Conservation (phyloP, 129 eudicot genomes). For the Solidago caesia region DNA sequence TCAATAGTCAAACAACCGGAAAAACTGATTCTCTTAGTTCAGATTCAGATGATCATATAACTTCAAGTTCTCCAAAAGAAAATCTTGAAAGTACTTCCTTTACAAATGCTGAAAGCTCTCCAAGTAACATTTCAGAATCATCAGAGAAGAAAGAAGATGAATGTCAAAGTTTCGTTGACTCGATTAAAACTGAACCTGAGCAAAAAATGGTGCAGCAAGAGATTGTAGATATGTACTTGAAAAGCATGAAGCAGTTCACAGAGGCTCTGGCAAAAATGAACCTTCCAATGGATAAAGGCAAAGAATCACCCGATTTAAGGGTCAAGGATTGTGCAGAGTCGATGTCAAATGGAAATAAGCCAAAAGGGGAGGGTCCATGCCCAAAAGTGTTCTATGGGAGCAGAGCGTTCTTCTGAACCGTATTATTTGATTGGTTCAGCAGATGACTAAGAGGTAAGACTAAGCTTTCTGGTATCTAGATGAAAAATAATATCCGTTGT, state of each 20-base stretch:
- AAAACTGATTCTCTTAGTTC: slow-evolving; percentile 12
- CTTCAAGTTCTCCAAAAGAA: slow-evolving; percentile 18
- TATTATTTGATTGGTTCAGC: slow-evolving; percentile 22
- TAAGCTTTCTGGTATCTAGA: slow-evolving; percentile 15
- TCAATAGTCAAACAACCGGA: slow-evolving; percentile 18
- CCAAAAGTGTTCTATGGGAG: slow-evolving; percentile 53
- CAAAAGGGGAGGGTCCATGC: slow-evolving; percentile 34
- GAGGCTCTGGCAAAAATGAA: slow-evolving; percentile 50
- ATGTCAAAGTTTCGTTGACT: slow-evolving; percentile 10
- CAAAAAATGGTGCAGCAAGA: slow-evolving; percentile 47
- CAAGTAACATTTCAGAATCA: slow-evolving; percentile 20
- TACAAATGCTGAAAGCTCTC: slow-evolving; percentile 3
- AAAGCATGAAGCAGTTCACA: slow-evolving; percentile 54
- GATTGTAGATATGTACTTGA: slow-evolving; percentile 45
- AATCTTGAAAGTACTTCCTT: slow-evolving; percentile 23
- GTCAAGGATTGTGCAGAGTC: slow-evolving; percentile 26
- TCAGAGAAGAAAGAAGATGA: slow-evolving; percentile 31
- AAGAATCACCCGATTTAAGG: slow-evolving; percentile 16
- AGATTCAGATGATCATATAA: background rate
- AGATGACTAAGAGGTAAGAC: slow-evolving; percentile 5
- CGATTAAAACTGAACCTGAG: slow-evolving; percentile 20
- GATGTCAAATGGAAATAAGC: slow-evolving; percentile 24
- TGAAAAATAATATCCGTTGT: slow-evolving; percentile 14
- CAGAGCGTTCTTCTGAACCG: slow-evolving; percentile 48
- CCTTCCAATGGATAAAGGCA: slow-evolving; percentile 34